These are phyloP conservation scores for Serendipita indica DNA, from an alignment of 768 basidiomycete genomes.

Conservation along the genomic window DNA sequence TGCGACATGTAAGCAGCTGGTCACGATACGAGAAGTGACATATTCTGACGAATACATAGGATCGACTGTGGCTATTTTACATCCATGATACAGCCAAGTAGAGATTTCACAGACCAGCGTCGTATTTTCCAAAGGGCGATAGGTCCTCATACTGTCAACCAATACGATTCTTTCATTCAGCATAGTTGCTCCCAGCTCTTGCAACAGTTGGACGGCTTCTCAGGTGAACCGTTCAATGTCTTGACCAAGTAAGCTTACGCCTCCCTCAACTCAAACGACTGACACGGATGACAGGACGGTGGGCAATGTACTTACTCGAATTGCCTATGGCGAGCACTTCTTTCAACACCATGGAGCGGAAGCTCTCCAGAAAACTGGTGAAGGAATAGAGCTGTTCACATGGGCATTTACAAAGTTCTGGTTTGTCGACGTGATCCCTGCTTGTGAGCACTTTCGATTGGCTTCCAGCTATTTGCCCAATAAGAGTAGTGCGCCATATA, in stretches of 20 bases:
- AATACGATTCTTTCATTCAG: too few species aligned
- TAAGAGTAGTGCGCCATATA: background rate
- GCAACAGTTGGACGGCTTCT: background rate
- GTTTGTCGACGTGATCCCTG: background rate
- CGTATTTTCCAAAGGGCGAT: too few species aligned
- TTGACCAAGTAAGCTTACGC: background rate
- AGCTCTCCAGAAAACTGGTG: background rate
- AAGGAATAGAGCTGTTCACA: background rate
- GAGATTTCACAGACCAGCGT: too few species aligned
- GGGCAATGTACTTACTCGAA: background rate
- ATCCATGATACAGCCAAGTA: too few species aligned
- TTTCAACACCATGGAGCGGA: background rate
- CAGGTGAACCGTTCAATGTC: conserved; percentile 1
- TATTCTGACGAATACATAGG: background rate
- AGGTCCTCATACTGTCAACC: too few species aligned
- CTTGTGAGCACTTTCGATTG: background rate
- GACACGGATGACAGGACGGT: too few species aligned
- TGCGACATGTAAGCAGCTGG: conserved; percentile 9
- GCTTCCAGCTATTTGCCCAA: background rate
- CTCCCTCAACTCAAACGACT: too few species aligned
- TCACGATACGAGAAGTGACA: background rate
- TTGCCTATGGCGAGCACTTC: conserved; percentile 6
- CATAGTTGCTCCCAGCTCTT: too few species aligned
- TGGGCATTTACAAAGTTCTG: background rate
- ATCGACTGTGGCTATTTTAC: too few species aligned